Evolutionary conservation across 331 rosid genomes (phyloP).

Genomic region (Malus hybrid): DNA sequence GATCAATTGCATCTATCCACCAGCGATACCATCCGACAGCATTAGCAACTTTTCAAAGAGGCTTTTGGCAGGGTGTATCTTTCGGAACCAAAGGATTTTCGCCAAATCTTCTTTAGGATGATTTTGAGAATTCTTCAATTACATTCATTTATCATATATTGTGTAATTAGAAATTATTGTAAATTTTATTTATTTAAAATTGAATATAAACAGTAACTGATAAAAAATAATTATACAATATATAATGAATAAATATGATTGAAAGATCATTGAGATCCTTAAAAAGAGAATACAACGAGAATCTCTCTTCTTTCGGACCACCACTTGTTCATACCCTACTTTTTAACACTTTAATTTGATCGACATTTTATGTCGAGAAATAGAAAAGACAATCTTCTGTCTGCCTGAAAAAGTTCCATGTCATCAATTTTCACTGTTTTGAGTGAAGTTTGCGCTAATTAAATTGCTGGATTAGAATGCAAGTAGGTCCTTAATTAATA

Average conservation of each 20-base stretch:
- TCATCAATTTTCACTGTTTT: background rate
- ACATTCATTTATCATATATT: too few species aligned
- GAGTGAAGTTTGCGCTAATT: background rate
- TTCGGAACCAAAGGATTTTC: too few species aligned
- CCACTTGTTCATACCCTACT: background rate
- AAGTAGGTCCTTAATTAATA: background rate
- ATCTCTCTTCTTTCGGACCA: background rate
- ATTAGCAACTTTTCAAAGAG: conserved; percentile 1
- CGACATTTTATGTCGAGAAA: background rate
- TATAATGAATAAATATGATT: too few species aligned
- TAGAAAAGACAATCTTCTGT: background rate
- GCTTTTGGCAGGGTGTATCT: background rate
- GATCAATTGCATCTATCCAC: background rate
- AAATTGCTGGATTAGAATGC: background rate
- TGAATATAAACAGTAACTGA: too few species aligned
- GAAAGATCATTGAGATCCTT: too few species aligned
- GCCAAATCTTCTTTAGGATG: too few species aligned
- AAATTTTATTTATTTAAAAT: too few species aligned
- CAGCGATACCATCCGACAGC: conserved; percentile 3
- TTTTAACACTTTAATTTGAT: background rate
- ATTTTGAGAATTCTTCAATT: too few species aligned
- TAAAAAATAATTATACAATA: too few species aligned
- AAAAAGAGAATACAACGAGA: too few species aligned
- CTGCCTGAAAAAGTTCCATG: background rate
- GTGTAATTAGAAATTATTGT: too few species aligned